A percentile compares a stretch with the other conserved stretches of the same genome.
Evolutionary conservation across 2,329 filamentous ascomycete species (phyloP).

Genomic region (Nemania sp.): DNA sequence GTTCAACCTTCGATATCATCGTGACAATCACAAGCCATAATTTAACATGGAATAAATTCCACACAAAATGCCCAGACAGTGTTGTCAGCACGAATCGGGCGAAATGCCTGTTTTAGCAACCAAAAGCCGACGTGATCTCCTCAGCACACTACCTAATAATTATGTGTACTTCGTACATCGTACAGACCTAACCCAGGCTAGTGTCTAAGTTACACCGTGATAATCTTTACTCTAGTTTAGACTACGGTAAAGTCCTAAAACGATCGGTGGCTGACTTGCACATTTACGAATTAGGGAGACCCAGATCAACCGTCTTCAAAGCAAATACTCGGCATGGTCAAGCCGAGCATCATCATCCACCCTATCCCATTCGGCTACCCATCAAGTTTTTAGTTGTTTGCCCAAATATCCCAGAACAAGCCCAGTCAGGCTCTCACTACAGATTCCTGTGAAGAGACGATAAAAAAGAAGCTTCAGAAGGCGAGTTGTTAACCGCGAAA

Average conservation of each 20-base stretch:
- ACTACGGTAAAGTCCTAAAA: background rate
- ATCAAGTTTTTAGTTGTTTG: background rate
- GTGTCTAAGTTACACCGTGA: background rate
- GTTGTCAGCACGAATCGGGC: slow-evolving; percentile 6
- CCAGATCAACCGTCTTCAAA: background rate
- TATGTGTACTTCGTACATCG: too few relatives aligned
- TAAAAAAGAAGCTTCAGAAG: too few relatives aligned
- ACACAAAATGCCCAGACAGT: background rate
- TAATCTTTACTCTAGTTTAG: background rate
- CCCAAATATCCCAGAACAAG: too few relatives aligned
- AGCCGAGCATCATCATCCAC: slow-evolving; percentile 3
- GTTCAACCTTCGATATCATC: background rate
- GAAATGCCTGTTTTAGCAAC: slow-evolving; percentile 26
- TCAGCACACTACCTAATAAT: too few relatives aligned
- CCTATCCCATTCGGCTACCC: too few relatives aligned
- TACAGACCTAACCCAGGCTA: slow-evolving; percentile 7
- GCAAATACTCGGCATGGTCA: background rate
- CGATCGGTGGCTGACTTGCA: background rate
- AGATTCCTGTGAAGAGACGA: too few relatives aligned
- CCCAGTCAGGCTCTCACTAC: too few relatives aligned
- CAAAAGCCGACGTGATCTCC: slow-evolving; percentile 28
- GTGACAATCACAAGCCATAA: background rate
- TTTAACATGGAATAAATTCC: background rate
- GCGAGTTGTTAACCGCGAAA: background rate
- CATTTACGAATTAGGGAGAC: background rate